phyloP scores from a whole-genome alignment of 2,329 filamentous ascomycete species.

The Incumbomyces lentus region DNA sequence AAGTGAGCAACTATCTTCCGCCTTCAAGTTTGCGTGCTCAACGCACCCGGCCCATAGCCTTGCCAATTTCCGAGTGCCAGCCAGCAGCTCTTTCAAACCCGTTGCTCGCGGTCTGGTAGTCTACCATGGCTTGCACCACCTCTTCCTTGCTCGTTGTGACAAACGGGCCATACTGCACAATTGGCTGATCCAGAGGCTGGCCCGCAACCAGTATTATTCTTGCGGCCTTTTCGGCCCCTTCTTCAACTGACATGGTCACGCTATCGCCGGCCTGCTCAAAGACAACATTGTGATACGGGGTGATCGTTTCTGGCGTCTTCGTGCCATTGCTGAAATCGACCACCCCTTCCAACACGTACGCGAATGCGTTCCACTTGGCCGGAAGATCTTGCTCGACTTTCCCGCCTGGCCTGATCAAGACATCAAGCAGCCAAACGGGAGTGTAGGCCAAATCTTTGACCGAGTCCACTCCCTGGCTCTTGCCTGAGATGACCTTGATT shows the following conservation, averaged over 20 bases:
- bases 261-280: conserved; percentile 72
- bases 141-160: conserved; percentile 64
- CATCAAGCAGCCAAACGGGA: conserved; percentile 89
- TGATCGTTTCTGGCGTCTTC: conserved; percentile 37
- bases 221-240: conserved; percentile 47
- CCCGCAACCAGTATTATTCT: conserved; percentile 61
- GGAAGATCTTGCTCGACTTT: conserved; percentile 66
- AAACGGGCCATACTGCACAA: conserved; percentile 78
- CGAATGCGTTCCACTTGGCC: conserved; percentile 77
- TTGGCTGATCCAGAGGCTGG: conserved; percentile 65
- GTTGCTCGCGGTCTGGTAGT: conserved; percentile 63
- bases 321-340: conserved; percentile 43
- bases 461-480: conserved; percentile 72
- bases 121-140: conserved; percentile 64
- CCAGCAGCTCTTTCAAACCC: conserved; percentile 69
- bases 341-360: conserved; percentile 70
- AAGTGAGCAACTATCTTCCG: too few species aligned
- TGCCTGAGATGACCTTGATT: conserved; percentile 84
- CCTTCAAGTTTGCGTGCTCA: not conserved
- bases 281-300: conserved; percentile 76
- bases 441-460: conserved; percentile 89
- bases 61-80: conserved; percentile 82
- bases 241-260: conserved; percentile 59
- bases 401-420: conserved; percentile 70
- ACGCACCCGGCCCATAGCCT: conserved; percentile 45